A percentile compares a stretch with the other conserved stretches of the same genome.
Conservation (phyloP, 495 filamentous ascomycete genomes). For the Aspergillus leporis region DNA sequence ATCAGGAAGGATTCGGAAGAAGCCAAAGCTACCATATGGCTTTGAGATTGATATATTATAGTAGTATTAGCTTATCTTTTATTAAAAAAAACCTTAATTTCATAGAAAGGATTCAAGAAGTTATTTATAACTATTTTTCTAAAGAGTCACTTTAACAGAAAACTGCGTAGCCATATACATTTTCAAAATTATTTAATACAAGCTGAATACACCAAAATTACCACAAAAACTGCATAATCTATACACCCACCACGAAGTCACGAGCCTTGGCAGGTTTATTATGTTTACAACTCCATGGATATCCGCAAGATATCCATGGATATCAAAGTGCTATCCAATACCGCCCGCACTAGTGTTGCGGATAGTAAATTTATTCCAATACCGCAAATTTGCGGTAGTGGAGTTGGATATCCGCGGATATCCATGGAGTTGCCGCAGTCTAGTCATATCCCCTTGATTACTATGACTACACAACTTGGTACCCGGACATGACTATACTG, state of each 20-base stretch:
- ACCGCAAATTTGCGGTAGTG: no score
- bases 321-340: neutral
- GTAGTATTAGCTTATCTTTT: neutral
- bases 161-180: no score
- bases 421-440: no score
- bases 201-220: neutral
- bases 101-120: neutral
- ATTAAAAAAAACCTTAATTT: neutral
- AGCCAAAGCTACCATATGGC: neutral
- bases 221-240: neutral
- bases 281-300: no score
- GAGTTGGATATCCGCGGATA: no score
- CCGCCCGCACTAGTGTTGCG: no score
- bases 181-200: neutral
- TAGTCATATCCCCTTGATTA: no score
- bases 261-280: neutral
- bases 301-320: neutral
- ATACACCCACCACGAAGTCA: neutral
- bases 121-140: no score
- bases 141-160: no score
- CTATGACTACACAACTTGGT: no score
- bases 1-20: constrained; percentile 2
- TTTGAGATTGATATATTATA: neutral
- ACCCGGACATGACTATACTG: no score
- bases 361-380: no score